Base-by-base conservation (phyloP, 1,139 yeast genomes). In the Candida freyschussii region DNA sequence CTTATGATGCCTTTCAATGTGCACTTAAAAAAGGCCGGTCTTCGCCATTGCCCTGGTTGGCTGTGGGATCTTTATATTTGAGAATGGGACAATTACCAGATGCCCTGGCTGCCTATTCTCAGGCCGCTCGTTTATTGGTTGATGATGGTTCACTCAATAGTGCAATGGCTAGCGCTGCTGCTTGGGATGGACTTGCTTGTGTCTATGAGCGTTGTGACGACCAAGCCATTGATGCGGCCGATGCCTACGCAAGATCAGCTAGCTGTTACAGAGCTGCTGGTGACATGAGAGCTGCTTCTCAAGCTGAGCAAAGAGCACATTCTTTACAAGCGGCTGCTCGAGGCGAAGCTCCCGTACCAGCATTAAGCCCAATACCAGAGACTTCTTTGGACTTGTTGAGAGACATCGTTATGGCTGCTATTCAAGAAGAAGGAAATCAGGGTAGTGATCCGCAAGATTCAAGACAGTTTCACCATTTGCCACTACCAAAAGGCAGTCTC, bases 201-300 rank as follows among this genome's bases (percentile, higher is more conserved):
- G 80, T 75, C n/a, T 75, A 75, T 47, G 81, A 75, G 48, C 58
- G 79, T 16, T 74, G 81, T 47, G 79, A 74, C 38, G 75, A 71
- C 44, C 81, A 75, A 47, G 59, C 69, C 17, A 59, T 62, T 45
- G 82, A 75, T 51, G 79, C 81, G 2, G 66, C 75, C 1, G 80
- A 73, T 48, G 80, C 81, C 4, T 72, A 78, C 44, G 46, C 57
- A 15, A 56, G 80, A 29, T 71, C 79, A 3, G 69, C 75, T 0
- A 55, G 61, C 11, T 72, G 77, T 44, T 73, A 65, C 48, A 61
- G 63, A 39, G 57, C 65, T 3, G 67, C 71, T 31, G 74, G 73
- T n/a, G 75, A 71, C 40, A 25, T 50, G 7, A 61, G 65, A 33
- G 55, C 62, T 24, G 68, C 72, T 9, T 44, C 52, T 4, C 62